Evolutionary conservation across 345 rosid genomes (phyloP).

Genomic region (Eucalyptus paniculata): DNA sequence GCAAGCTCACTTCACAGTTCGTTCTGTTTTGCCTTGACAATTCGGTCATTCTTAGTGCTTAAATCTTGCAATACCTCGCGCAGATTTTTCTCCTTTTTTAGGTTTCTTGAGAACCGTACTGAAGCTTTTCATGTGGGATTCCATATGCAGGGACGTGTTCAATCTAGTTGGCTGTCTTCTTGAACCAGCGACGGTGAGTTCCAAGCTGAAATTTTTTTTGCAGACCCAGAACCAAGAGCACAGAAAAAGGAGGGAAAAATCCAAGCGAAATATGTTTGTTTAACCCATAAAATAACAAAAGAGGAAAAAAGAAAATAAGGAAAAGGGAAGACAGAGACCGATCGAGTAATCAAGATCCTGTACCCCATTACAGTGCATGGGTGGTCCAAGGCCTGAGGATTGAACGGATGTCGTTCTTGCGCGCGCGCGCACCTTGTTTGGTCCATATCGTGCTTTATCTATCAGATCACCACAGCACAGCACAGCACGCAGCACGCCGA

Average conservation of each 20-base stretch:
- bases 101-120: neutral
- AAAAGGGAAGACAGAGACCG: fast-evolving
- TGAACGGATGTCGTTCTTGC: neutral
- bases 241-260: neutral
- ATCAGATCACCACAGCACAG: neutral
- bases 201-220: neutral
- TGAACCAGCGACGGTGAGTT: constrained; percentile 93
- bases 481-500: neutral
- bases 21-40: neutral
- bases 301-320: neutral
- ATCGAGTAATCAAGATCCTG: neutral
- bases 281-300: neutral
- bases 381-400: neutral
- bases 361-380: fast-evolving
- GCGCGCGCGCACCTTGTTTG: neutral
- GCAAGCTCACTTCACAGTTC: neutral
- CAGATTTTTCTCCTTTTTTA: neutral
- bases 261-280: neutral
- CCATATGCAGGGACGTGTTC: constrained; percentile 62
- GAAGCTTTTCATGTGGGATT: neutral
- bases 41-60: neutral
- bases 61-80: neutral
- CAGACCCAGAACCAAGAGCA: neutral
- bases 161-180: constrained; percentile 87
- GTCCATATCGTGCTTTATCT: neutral